Evolutionary conservation across 1,139 yeast genomes (phyloP), one percentile per base, ranked within the genome.

Genomic region (Debaryomyces coudertii): DNA sequence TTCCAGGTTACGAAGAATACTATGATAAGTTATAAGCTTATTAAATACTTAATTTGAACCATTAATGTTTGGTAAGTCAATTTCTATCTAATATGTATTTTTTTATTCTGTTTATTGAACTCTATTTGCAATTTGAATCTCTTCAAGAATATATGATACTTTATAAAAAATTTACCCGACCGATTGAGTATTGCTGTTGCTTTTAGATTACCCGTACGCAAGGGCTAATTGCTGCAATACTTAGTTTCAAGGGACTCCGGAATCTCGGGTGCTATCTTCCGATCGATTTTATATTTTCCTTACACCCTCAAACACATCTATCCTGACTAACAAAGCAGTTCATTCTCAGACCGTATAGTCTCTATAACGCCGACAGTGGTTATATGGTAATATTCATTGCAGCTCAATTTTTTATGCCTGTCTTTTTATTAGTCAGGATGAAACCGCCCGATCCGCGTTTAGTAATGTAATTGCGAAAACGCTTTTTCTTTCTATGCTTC

Each of bases 1-100:
- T 92, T 77, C 98, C 99, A 80, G 96, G 95, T 76, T 93, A 93
- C 89, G 96, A 90, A 80, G 98, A 93, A 82, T 93, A 89, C 87
- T 93, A 93, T 83, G 99, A 93, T 85, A 92, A 92, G 82, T 90
- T 93, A 80, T 93, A 90, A 85, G 80, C 57, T 55, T 39, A 47
- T 46, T 49, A 28, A 35, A 29, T 43, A 14, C 20, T 16, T 27
- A 43, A 40, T 35, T 35, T 44, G 23, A 41, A 30, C 30, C 30
- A 36, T 43, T 34, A 31, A 25, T 46, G 30, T 33, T 45, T 39
- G 40, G 41, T 33, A 42, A 42, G 38, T 20, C 27, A 42, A 36
- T 42, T 20, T 34, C 40, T 42, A 38, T 42, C 31, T 36, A 42
- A 34, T 38, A 38, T 18, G 38, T 40, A 42, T 37, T 44, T 36